A percentile compares a stretch with the other conserved stretches of the same genome.
Conservation (phyloP, 345 rosid species). For the Carallia brachiata region DNA sequence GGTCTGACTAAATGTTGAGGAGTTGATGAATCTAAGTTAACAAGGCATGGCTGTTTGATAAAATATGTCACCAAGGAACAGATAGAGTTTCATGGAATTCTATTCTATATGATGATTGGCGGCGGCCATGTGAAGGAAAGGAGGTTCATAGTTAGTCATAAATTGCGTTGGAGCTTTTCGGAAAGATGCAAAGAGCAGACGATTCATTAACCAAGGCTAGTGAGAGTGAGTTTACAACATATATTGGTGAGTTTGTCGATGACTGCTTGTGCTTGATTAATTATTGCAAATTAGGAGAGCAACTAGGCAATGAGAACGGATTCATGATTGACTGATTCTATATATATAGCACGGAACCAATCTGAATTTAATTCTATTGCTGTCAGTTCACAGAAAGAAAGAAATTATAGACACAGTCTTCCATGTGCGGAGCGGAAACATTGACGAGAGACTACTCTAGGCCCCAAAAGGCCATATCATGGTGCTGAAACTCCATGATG, state of each 20-base stretch:
- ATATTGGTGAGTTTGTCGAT: constrained; percentile 55
- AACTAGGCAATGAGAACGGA: constrained; percentile 65
- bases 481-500: constrained; percentile 82
- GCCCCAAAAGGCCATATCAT: constrained; percentile 22
- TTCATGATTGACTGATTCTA: constrained; percentile 38
- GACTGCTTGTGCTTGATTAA: constrained; percentile 50
- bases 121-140: no score
- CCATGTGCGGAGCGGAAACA: constrained; percentile 73
- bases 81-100: constrained; percentile 60
- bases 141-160: no score
- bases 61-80: constrained; percentile 39
- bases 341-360: constrained; percentile 38
- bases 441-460: no score
- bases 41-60: constrained; percentile 39
- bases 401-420: constrained; percentile 74
- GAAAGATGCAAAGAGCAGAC: no score
- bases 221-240: constrained; percentile 44
- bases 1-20: constrained; percentile 56
- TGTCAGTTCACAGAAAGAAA: constrained; percentile 21
- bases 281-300: constrained; percentile 46
- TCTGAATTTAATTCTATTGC: constrained; percentile 52
- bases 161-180: no score
- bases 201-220: no score
- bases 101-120: constrained; percentile 28
- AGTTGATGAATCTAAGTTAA: constrained; percentile 39